phyloP scores from a whole-genome alignment of 306 rosid genomes.

The Cucumis cinereus region DNA sequence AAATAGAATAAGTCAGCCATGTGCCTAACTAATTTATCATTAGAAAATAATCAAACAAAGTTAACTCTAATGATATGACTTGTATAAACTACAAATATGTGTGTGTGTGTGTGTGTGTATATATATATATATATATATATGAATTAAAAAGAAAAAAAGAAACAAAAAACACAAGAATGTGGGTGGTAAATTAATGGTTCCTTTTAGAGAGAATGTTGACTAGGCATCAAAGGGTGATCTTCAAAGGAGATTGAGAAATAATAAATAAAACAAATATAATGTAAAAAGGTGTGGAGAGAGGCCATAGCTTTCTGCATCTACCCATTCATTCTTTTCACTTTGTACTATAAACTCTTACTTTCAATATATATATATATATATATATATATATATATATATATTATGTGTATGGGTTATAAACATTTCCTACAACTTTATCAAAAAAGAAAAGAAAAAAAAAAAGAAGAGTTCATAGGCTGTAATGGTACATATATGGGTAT shows the following conservation, averaged over 20 bases:
- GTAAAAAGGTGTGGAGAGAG: not conserved
- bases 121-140: not conserved
- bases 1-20: not conserved
- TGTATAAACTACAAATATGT: not conserved
- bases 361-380: too few species aligned
- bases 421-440: not conserved
- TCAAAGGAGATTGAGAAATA: not conserved
- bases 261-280: not conserved
- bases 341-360: not conserved
- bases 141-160: too few species aligned
- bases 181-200: not conserved
- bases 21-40: not conserved
- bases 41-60: not conserved
- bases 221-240: not conserved
- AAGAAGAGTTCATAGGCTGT: not conserved
- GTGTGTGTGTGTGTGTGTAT: too few species aligned
- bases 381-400: too few species aligned
- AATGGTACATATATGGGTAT: not conserved
- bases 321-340: not conserved
- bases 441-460: not conserved
- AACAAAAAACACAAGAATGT: not conserved
- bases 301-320: not conserved
- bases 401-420: too few species aligned
- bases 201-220: constrained; percentile 6
- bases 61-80: not conserved